Conservation (phyloP, 306 rosid species). For the Rosa chinensis region DNA sequence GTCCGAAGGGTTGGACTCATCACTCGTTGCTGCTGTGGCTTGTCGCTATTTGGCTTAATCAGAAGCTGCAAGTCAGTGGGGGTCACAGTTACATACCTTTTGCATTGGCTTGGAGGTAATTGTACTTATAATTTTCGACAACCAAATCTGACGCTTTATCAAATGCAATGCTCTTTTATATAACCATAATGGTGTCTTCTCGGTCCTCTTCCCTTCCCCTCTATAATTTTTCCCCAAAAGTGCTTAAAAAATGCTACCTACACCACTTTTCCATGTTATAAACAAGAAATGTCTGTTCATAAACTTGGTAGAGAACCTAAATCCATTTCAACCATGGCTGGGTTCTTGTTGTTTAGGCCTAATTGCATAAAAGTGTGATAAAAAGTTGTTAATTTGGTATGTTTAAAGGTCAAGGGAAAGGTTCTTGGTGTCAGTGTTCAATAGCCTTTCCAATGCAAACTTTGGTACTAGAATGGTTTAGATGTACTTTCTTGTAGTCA, state of each 20-base stretch:
- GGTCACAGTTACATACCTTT: conserved; percentile 87
- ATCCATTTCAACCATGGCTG: background rate
- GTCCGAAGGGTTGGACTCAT: conserved; percentile 95
- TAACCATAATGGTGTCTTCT: background rate
- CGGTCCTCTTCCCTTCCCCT: background rate
- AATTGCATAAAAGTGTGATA: background rate
- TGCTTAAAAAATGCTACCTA: background rate
- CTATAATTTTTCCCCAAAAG: background rate
- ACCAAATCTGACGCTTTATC: background rate
- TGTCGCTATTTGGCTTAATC: conserved; percentile 62
- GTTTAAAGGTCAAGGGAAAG: background rate
- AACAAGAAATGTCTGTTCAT: background rate
- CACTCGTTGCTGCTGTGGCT: conserved; percentile 94
- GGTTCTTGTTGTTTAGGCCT: background rate
- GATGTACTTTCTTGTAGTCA: background rate
- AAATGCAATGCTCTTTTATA: background rate
- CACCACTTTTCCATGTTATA: background rate
- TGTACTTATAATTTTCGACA: too few species aligned
- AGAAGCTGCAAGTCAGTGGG: conserved; percentile 85
- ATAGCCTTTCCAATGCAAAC: background rate
- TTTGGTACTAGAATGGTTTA: background rate
- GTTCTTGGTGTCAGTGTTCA: background rate
- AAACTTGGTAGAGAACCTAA: background rate
- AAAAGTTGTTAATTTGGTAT: background rate
- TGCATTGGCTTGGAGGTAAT: conserved; percentile 84